Conservation (phyloP, 2,329 filamentous ascomycete species). For the Fusarium torreyae region DNA sequence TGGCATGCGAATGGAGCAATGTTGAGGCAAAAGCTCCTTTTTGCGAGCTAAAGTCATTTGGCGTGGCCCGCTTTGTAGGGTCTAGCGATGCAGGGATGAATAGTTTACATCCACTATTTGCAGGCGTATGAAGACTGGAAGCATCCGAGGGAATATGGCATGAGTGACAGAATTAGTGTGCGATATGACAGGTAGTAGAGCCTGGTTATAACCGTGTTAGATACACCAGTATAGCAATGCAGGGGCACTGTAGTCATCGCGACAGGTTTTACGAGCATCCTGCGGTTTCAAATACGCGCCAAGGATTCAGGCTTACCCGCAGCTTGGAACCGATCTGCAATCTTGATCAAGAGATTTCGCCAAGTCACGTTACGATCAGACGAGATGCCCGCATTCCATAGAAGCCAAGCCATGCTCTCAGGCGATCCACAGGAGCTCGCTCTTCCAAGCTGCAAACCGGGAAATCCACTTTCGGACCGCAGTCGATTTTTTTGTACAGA, state of each 20-base stretch:
- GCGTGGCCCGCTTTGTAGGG: too few species aligned
- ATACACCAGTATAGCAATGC: too few species aligned
- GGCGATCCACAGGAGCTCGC: not conserved
- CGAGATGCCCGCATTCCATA: not conserved
- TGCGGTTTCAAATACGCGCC: not conserved
- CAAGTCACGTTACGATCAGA: not conserved
- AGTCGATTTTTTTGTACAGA: not conserved
- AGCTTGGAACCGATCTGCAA: not conserved
- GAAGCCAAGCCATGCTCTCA: not conserved
- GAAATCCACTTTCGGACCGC: not conserved
- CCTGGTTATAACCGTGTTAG: too few species aligned
- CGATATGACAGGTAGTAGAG: too few species aligned
- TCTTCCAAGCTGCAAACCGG: not conserved
- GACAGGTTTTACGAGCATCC: too few species aligned
- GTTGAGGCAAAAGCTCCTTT: too few species aligned
- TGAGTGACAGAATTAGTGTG: too few species aligned
- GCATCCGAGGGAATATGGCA: too few species aligned
- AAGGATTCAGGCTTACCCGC: too few species aligned
- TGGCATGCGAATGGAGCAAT: too few species aligned
- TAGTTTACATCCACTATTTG: not conserved
- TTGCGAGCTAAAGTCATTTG: not conserved
- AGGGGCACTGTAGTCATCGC: too few species aligned
- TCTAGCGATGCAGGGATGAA: too few species aligned
- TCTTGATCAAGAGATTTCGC: not conserved
- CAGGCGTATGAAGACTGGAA: not conserved